Base-by-base conservation (phyloP, 2,329 filamentous ascomycete genomes). In the Colletotrichum horii region DNA sequence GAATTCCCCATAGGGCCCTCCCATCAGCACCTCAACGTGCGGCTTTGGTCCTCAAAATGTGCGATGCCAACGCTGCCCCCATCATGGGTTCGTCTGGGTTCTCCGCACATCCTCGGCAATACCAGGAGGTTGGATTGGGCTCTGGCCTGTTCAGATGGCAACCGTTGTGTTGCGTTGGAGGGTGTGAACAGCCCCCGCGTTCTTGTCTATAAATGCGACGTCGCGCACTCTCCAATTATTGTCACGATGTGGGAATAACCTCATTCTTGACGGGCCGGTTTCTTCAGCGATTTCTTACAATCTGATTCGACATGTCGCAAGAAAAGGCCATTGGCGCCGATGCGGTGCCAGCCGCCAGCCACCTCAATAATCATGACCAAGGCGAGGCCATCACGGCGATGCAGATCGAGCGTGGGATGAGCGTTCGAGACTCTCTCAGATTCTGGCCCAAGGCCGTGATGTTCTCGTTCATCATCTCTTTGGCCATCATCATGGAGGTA, bases 401-500 rank as follows among this genome's bases (percentile, higher is more conserved):
- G 62, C 64, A 77, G 52, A 77, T 71, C 52, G 78, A 80, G 77
- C 77, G 77, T 34, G 71, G 75, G 58, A 79, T 79, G 78, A 77
- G 68, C 66, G 66, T 79, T 43, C 61, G 76, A 22, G 77, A 79
- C 60, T 78, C 77, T 22, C 67, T 79, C 30, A 74, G 78, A 8
- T 78, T 79, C 72, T 78, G 77, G 77, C 77, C 77, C 60, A 78
- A 78, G 48, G 77, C 77, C 9, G 76, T 78, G 26, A 56, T 74
- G 12, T 78, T 78, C 70, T 77, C 71, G 5, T 77, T 81, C 55
- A 56, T 80, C 30, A 77, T 82, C 32, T 81, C 79, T 3, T 75
- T 78, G 3, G 77, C 79, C 15, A 80, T 81, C 48, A 78, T 82
- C 74, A 81, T 82, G 81, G 78, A 80, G 75, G 79, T 78, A 62